Conservation (phyloP, 2,329 filamentous ascomycete genomes). For the Ilyonectria mors-panacis region DNA sequence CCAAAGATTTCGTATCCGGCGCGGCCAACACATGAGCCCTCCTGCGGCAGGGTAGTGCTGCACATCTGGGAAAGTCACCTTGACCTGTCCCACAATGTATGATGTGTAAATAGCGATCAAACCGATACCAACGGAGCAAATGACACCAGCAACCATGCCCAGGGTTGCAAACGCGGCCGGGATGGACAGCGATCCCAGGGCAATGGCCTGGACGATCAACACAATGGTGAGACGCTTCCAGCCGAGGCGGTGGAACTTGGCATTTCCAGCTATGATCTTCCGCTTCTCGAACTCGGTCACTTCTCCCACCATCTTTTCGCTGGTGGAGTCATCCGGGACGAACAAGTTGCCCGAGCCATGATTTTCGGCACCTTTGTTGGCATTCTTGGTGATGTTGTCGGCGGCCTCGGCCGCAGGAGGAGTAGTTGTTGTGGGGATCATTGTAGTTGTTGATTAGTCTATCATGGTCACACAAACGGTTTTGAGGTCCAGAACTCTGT, state of each 20-base stretch:
- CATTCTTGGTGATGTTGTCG: constrained; percentile 15
- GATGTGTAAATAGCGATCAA: constrained; percentile 57
- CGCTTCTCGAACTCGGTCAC: constrained; percentile 37
- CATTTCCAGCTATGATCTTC: constrained; percentile 36
- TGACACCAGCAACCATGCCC: constrained; percentile 52
- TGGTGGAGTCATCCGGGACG: constrained; percentile 21
- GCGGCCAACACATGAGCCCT: constrained; percentile 68
- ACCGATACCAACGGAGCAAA: constrained; percentile 52
- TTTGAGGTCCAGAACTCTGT: constrained; percentile 21
- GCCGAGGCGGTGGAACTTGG: constrained; percentile 38
- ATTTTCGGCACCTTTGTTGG: constrained; percentile 2
- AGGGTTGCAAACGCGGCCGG: constrained; percentile 38
- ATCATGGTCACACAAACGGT: constrained; percentile 32
- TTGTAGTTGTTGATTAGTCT: constrained; percentile 30
- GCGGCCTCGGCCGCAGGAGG: constrained; percentile 26
- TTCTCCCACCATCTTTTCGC: constrained; percentile 35
- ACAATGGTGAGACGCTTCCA: constrained; percentile 40
- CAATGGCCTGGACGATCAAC: constrained; percentile 39
- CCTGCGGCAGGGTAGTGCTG: constrained; percentile 76
- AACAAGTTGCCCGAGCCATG: constrained; percentile 11
- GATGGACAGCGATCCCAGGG: constrained; percentile 39
- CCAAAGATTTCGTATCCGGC: constrained; percentile 71
- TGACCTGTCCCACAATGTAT: constrained; percentile 57
- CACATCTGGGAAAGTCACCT: constrained; percentile 64
- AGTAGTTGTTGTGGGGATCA: constrained; percentile 29